Percentiles rank a stretch among this genome's conserved stretches.
These are phyloP conservation scores for Aschersonia sp. DNA, from an alignment of 2,329 filamentous ascomycete genomes.

Conservation along the genomic window DNA sequence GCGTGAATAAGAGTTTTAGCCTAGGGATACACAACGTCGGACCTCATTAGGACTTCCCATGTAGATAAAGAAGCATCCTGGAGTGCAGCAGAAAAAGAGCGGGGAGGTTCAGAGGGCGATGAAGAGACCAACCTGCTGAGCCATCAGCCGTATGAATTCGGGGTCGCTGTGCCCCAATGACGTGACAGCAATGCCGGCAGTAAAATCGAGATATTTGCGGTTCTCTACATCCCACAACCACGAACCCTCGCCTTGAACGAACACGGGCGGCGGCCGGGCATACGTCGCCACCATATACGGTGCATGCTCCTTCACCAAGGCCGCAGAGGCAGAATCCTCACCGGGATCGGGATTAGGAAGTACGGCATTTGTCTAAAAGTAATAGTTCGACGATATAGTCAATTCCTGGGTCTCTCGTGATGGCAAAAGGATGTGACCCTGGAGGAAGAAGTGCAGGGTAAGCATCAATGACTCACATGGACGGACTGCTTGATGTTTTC, in stretches of 20 bases:
- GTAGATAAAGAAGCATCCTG: background rate
- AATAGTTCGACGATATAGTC: background rate
- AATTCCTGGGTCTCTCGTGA: background rate
- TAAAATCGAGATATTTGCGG: slow-evolving; percentile 83
- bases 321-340: slow-evolving; percentile 57
- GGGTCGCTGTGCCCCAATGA: slow-evolving; percentile 81
- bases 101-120: background rate
- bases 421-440: too few relatives aligned
- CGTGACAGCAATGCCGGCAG: slow-evolving; percentile 91
- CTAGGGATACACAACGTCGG: slow-evolving; percentile 21
- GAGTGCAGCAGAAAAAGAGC: background rate
- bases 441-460: background rate
- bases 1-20: slow-evolving; percentile 72
- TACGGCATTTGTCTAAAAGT: background rate
- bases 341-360: slow-evolving; percentile 58
- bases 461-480: slow-evolving; percentile 12
- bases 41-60: background rate
- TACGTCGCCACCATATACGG: slow-evolving; percentile 96
- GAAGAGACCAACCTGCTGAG: slow-evolving; percentile 49
- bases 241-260: slow-evolving; percentile 74
- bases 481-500: slow-evolving; percentile 18
- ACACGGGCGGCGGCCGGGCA: slow-evolving; percentile 76
- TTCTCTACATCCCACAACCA: slow-evolving; percentile 87
- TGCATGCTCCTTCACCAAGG: slow-evolving; percentile 59
- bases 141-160: slow-evolving; percentile 59